phyloP scores from a whole-genome alignment of 805 yeast genomes.

The Sporopachydermia quercuum region DNA sequence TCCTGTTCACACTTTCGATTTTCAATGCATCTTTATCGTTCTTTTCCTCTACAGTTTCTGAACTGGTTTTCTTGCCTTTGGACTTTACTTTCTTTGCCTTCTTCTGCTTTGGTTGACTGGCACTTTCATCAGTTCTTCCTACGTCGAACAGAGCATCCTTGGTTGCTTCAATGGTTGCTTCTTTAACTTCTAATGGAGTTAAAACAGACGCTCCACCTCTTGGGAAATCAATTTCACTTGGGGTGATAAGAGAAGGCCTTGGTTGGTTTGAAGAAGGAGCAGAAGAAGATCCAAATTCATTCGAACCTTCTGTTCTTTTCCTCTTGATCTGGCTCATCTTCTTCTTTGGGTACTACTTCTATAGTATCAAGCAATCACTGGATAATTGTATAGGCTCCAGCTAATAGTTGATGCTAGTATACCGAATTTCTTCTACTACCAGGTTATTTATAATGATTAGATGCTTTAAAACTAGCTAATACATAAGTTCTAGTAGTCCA shows the following conservation, averaged over 20 bases:
- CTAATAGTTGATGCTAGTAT: too few species aligned
- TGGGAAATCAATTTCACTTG: conserved; percentile 56
- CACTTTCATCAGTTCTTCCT: neutral
- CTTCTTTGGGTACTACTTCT: neutral
- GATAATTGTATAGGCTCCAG: too few species aligned
- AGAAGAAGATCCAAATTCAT: neutral
- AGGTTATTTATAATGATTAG: too few species aligned
- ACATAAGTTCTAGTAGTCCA: too few species aligned
- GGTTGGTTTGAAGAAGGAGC: neutral
- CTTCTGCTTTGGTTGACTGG: conserved; percentile 6
- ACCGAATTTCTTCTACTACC: too few species aligned
- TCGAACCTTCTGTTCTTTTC: neutral
- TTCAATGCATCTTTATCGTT: conserved; percentile 14
- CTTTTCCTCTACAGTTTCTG: conserved; percentile 3
- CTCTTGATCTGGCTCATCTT: neutral
- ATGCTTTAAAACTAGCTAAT: too few species aligned
- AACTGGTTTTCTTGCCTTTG: conserved; percentile 1
- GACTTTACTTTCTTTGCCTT: conserved; percentile 6
- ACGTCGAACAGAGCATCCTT: conserved; percentile 64
- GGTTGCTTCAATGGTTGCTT: conserved; percentile 84
- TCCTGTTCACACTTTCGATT: conserved; percentile 49
- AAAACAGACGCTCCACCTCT: conserved; percentile 89
- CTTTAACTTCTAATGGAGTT: conserved; percentile 82
- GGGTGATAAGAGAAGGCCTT: conserved; percentile 6
- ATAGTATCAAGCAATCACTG: too few species aligned